Base-by-base conservation (phyloP, 2,329 filamentous ascomycete species). In the Myriosclerotinia curreyana region DNA sequence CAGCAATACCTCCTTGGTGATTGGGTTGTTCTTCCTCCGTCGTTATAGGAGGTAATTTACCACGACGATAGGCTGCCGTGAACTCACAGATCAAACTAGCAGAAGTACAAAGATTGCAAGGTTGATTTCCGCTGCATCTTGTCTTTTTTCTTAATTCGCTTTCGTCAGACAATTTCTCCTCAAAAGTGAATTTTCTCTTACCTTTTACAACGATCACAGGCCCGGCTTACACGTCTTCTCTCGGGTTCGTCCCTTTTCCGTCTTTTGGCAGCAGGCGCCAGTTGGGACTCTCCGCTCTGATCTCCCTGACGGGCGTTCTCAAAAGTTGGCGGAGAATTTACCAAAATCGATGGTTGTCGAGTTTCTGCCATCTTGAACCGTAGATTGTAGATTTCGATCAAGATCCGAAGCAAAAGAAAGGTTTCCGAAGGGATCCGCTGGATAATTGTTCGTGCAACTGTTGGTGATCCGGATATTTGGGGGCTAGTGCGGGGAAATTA, bases 151-250 rank as follows among this genome's bases (percentile, higher is more conserved):
- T 76, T 56, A 36, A 34, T 59, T 28, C 14, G n/a, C 25, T 28
- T 38, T 38, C 38, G 14, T 44, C n/a, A 55, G n/a, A 34, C 20
- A 20, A 38, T 50, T 20, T 3, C 28, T n/a, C n/a, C 20, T 15
- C 25, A 31, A 40, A n/a, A 34, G 15, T 5, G 40, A 34, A 11
- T 14, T 31, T 25, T 31, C 12, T 69, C 74, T 71, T 69, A 80
- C 79, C 75, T 79, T 71, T 81, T 81, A 71, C 79, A 81, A 62
- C 76, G 73, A 71, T 81, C 79, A 68, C 79, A 81, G 22, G 79
- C 79, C 36, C 79, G 75, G 64, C 77, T 81, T 58, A 80, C 79
- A 59, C 79, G 64, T 17, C 54, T 66, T 15, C 70, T 61, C 8
- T 69, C 66, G 31, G 28, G 40, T 7, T 66, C 65, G 22, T 66